Evolutionary conservation across 2,329 filamentous ascomycete genomes (phyloP).

Genomic region (Cytospora schulzeri): DNA sequence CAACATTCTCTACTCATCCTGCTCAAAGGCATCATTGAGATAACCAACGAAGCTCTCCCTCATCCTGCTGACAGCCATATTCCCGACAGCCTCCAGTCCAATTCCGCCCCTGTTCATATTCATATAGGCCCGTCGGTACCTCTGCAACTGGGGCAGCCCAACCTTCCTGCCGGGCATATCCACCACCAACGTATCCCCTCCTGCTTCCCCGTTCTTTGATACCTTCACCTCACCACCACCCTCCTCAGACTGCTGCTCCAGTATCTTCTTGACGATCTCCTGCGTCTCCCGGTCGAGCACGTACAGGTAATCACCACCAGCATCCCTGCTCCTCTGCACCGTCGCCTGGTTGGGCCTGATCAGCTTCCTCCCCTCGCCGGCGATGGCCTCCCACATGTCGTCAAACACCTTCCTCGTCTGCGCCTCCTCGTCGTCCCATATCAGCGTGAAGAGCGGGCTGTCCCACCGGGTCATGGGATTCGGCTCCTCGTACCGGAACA

Average conservation of each 20-base stretch:
- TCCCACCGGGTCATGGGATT: slow-evolving; percentile 87
- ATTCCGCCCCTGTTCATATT: slow-evolving; percentile 73
- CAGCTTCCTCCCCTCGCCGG: slow-evolving; percentile 61
- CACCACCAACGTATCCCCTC: slow-evolving; percentile 55
- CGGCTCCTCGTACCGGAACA: slow-evolving; percentile 83
- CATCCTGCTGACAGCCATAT: slow-evolving; percentile 56
- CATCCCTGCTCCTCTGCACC: slow-evolving; percentile 63
- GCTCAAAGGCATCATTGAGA: slow-evolving; percentile 66
- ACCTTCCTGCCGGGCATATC: slow-evolving; percentile 68
- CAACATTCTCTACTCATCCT: slow-evolving; percentile 47
- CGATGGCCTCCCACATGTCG: slow-evolving; percentile 74
- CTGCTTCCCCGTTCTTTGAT: slow-evolving; percentile 36
- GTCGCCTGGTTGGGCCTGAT: slow-evolving; percentile 77
- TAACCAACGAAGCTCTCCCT: slow-evolving; percentile 67
- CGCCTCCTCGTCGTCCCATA: slow-evolving; percentile 73
- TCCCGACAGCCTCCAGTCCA: slow-evolving; percentile 57
- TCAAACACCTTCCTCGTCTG: slow-evolving; percentile 60
- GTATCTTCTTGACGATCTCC: slow-evolving; percentile 69
- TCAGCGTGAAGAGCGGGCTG: slow-evolving; percentile 76
- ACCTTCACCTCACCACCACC: slow-evolving; percentile 61
- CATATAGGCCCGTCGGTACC: slow-evolving; percentile 76
- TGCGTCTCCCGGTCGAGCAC: slow-evolving; percentile 79
- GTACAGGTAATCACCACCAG: slow-evolving; percentile 75
- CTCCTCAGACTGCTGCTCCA: slow-evolving; percentile 70
- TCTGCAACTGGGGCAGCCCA: slow-evolving; percentile 74